Base-by-base conservation (phyloP, 331 rosid species). In the Pyrus hybrid region DNA sequence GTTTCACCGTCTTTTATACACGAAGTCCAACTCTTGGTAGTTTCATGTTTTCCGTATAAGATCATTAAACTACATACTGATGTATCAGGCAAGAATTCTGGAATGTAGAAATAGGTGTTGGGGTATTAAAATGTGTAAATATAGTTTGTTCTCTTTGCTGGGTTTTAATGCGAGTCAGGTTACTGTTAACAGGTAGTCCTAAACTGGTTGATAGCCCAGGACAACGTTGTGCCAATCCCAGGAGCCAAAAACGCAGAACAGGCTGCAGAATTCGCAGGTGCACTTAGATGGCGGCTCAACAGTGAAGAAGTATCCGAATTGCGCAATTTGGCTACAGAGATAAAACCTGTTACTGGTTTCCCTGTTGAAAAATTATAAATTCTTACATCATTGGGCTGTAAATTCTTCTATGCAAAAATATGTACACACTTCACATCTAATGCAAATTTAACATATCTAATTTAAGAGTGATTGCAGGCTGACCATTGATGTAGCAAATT, bases 231-330 rank as follows among this genome's bases (percentile, higher is more conserved):
- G 83, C 98, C 96, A 21, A 90, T 93, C 79, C 95, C 95, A 22
- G 96, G 96, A 77, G 96, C 98, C 35, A 90, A 93, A 87, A 89
- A 85, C 35, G 83, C 86, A 54, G 87, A 90, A 73, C 98, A 93
- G 81, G 94, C 95, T 73, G 47, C 72, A 65, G 93, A 93, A 82
- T 90, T 93, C 60, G 82, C 43, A 4, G 95, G 91, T 56, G 93
- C 96, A 18, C 93, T 93, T 35, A 96, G 93, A 13, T 93, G 98
- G 96, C 86, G 78, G 82, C 83, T 93, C 63, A 43, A 84, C 51
- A 74, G 32, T 65, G 95, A 90, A 45, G 98, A 93, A 77, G 70
- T 77, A 17, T 26, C 76, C 20, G 96, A 90, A 77, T 83, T 93
- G 69, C 83, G 93, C 75, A 80, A 90, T 60, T 77, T 93, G 85